Evolutionary conservation across 2,329 filamentous ascomycete species (phyloP).

Genomic region (Tothia fuscella): DNA sequence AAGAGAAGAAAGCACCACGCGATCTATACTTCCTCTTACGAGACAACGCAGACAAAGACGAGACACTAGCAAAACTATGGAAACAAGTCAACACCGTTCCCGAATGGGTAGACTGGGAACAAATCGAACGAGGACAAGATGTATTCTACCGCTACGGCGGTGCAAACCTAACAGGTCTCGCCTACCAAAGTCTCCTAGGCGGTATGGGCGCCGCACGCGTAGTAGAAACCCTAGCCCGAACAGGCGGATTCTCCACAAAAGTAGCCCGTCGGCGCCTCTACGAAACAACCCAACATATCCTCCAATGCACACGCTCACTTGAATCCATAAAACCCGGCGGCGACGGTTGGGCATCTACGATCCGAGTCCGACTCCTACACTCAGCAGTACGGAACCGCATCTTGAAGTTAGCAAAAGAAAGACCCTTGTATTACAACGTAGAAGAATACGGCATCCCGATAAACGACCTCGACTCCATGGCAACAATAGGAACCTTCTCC

Average conservation of each 20-base stretch:
- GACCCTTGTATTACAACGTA: slow-evolving; percentile 51
- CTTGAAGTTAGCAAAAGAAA: slow-evolving; percentile 42
- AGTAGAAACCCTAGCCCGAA: slow-evolving; percentile 61
- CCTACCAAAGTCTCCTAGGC: slow-evolving; percentile 54
- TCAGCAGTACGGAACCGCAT: slow-evolving; percentile 55
- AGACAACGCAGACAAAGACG: slow-evolving; percentile 45
- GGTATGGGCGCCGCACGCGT: slow-evolving; percentile 63
- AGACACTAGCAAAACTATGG: slow-evolving; percentile 50
- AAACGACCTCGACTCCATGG: slow-evolving; percentile 64
- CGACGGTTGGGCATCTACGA: slow-evolving; percentile 49
- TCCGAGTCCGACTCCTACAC: slow-evolving; percentile 59
- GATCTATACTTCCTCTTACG: slow-evolving; percentile 54
- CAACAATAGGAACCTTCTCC: slow-evolving; percentile 60
- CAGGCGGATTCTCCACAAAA: slow-evolving; percentile 59
- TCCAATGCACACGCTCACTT: slow-evolving; percentile 56
- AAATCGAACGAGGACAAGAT: slow-evolving; percentile 61
- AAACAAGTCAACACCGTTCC: slow-evolving; percentile 53
- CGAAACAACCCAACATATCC: slow-evolving; percentile 65
- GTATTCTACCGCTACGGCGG: slow-evolving; percentile 68
- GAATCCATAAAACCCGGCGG: slow-evolving; percentile 57
- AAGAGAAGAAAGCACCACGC: slow-evolving; percentile 27
- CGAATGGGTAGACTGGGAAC: slow-evolving; percentile 66
- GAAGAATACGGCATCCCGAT: slow-evolving; percentile 52
- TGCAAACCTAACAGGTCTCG: slow-evolving; percentile 50
- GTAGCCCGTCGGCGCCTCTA: slow-evolving; percentile 54